Conservation (phyloP, 345 rosid species). For the Pugionium cornutum region DNA sequence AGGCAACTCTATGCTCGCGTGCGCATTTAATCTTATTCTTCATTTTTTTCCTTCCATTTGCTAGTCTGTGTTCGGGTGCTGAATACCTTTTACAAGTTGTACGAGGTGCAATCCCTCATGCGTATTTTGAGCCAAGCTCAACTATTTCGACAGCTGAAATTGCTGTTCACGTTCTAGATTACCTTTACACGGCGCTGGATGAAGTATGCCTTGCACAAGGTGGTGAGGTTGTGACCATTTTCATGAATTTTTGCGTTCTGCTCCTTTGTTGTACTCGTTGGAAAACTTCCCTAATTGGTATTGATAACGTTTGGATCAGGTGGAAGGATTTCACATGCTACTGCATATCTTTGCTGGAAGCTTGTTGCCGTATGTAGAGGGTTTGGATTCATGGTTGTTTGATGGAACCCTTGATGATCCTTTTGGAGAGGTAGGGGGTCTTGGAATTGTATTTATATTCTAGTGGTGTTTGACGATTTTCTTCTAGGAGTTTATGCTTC, state of each 20-base stretch:
- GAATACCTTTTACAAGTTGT: slow-evolving; percentile 60
- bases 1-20: background rate
- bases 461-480: slow-evolving; percentile 13
- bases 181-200: slow-evolving; percentile 75
- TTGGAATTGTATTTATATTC: slow-evolving; percentile 17
- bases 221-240: slow-evolving; percentile 77
- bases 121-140: slow-evolving; percentile 53
- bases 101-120: slow-evolving; percentile 64
- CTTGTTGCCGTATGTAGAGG: slow-evolving; percentile 68
- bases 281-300: slow-evolving; percentile 12
- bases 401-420: slow-evolving; percentile 92
- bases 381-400: slow-evolving; percentile 89
- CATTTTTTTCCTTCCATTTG: slow-evolving; percentile 9
- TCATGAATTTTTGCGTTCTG: slow-evolving; percentile 4
- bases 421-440: slow-evolving; percentile 74
- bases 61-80: slow-evolving; percentile 39
- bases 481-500: slow-evolving; percentile 16
- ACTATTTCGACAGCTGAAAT: slow-evolving; percentile 60
- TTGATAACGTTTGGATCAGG: slow-evolving; percentile 56
- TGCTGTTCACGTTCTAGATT: slow-evolving; percentile 69
- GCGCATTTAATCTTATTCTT: background rate
- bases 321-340: slow-evolving; percentile 71
- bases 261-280: slow-evolving; percentile 10
- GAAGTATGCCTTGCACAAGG: slow-evolving; percentile 83
- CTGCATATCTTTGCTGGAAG: slow-evolving; percentile 82